Evolutionary conservation across 306 rosid genomes (phyloP).

Genomic region (Cucumis sativus): Cucumber_9930_V3 NC_026659.2:26419001-26419500

Average conservation of each 20-base stretch:
- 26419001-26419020: constrained; percentile 60
- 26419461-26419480: too few species aligned
- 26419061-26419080: not conserved
- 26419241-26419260: constrained; percentile 18
- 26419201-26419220: constrained; percentile 37
- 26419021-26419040: constrained; percentile 41
- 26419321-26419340: constrained; percentile 38
- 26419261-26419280: constrained; percentile 32
- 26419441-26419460: too few species aligned
- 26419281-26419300: constrained; percentile 29
- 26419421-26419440: too few species aligned
- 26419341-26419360: constrained; percentile 20
- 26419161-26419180: constrained; percentile 49
- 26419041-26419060: constrained; percentile 40
- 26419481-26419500: too few species aligned
- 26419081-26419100: constrained; percentile 11
- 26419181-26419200: constrained; percentile 41
- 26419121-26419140: constrained; percentile 35
- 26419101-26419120: constrained; percentile 38
- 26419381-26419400: too few species aligned
- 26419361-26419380: too few species aligned
- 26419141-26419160: constrained; percentile 44
- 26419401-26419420: too few species aligned
- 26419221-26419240: constrained; percentile 63
- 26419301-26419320: constrained; percentile 28